Percentiles rank a stretch among this genome's conserved stretches.
phyloP scores from a whole-genome alignment of 176 grass and related monocot species.

The Oryza brachyantha region DNA sequence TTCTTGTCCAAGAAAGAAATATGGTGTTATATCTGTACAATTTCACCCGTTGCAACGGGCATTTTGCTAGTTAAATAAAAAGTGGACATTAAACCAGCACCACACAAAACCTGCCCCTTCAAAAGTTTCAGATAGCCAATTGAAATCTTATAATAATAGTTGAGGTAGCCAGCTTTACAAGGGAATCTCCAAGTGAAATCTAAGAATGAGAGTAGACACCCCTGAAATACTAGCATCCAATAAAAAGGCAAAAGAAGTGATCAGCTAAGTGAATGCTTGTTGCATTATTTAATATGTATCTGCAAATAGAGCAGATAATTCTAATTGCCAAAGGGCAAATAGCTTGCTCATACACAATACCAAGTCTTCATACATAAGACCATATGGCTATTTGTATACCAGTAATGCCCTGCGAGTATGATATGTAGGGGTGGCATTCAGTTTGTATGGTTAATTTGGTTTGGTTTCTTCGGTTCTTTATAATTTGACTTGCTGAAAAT shows the following conservation, averaged over 20 bases:
- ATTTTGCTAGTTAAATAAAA: too few species aligned
- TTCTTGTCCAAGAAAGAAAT: too few species aligned
- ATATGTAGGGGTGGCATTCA: too few species aligned
- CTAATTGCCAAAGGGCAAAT: neutral
- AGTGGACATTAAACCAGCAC: slow-evolving; percentile 1
- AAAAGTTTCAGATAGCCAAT: neutral
- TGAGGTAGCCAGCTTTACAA: neutral
- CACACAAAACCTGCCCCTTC: neutral
- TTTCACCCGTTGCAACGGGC: too few species aligned
- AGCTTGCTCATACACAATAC: neutral
- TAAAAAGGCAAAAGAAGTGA: neutral
- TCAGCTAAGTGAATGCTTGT: neutral
- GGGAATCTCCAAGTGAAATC: neutral
- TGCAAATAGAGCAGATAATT: neutral
- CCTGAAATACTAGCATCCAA: neutral
- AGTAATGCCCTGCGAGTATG: neutral
- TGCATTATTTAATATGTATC: neutral
- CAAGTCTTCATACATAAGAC: neutral
- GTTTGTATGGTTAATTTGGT: too few species aligned
- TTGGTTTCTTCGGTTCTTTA: too few species aligned
- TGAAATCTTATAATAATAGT: neutral
- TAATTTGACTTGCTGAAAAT: too few species aligned
- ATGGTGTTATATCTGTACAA: too few species aligned
- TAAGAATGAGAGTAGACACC: neutral
- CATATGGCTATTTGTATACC: neutral